A percentile compares a stretch with the other conserved stretches of the same genome.
These are phyloP conservation scores for Amorphotheca resinae DNA, from an alignment of 495 filamentous ascomycete genomes.

Conservation along the genomic window DNA sequence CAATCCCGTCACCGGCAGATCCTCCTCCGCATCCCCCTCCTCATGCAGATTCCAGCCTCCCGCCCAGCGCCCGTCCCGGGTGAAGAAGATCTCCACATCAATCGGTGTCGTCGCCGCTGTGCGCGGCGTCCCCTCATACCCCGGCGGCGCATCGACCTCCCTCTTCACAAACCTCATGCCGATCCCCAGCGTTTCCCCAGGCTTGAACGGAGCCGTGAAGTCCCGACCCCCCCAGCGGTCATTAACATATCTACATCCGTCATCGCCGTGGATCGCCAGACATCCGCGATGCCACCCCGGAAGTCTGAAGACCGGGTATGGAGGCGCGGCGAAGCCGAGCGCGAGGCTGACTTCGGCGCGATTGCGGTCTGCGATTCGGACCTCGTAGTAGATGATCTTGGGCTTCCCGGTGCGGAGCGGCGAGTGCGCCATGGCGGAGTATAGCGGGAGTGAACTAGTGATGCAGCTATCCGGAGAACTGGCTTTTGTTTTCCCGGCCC, in stretches of 20 bases:
- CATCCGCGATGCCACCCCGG: conserved; percentile 86
- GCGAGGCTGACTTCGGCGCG: conserved; percentile 51
- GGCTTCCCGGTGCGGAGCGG: conserved; percentile 42
- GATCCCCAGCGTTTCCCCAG: conserved; percentile 35
- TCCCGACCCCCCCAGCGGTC: conserved; percentile 71
- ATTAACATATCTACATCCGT: conserved; percentile 79
- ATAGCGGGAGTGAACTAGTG: conserved; percentile 60
- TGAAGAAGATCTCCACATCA: conserved; percentile 63
- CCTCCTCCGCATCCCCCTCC: conserved; percentile 54
- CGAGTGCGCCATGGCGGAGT: conserved; percentile 54
- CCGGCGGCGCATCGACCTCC: conserved; percentile 12
- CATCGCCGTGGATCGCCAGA: conserved; percentile 81
- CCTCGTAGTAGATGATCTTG: conserved; percentile 71
- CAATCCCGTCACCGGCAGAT: conserved; percentile 56
- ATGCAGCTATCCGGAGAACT: conserved; percentile 40
- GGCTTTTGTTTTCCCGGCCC: conserved; percentile 25
- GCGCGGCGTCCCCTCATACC: conserved; percentile 17
- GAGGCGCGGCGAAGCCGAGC: conserved; percentile 65
- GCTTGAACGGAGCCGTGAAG: conserved; percentile 42
- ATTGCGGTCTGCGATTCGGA: conserved; percentile 35
- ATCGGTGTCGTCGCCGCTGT: conserved; percentile 21
- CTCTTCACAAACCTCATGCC: conserved; percentile 55
- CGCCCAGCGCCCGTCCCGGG: conserved; percentile 48
- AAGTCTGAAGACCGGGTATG: conserved; percentile 77
- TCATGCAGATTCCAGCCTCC: conserved; percentile 79